phyloP scores from a whole-genome alignment of 805 yeast genomes.

The Nakazawaea sp. region DNA sequence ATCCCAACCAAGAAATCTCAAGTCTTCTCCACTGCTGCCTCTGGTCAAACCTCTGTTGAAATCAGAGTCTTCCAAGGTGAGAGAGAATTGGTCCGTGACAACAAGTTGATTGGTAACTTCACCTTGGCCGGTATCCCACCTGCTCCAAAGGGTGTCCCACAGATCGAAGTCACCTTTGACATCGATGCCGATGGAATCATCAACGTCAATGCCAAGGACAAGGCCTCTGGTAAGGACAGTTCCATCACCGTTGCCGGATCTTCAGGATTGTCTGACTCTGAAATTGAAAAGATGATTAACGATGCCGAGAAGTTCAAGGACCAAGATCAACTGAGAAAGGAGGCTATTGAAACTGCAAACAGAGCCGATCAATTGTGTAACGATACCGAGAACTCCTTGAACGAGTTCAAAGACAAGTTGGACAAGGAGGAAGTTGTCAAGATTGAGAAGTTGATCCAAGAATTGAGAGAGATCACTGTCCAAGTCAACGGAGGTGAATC shows the following conservation, averaged over 20 bases:
- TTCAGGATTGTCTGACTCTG: constrained; percentile 63
- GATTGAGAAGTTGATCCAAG: constrained; percentile 46
- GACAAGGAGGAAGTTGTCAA: constrained; percentile 42
- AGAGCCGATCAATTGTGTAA: constrained; percentile 72
- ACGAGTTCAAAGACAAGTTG: constrained; percentile 62
- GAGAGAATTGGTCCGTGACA: constrained; percentile 96
- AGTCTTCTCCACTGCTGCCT: constrained; percentile 92
- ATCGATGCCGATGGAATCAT: constrained; percentile 93
- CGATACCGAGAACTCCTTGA: constrained; percentile 83
- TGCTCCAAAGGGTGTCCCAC: constrained; percentile 92
- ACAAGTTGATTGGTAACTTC: constrained; percentile 96
- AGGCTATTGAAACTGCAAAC: constrained; percentile 66
- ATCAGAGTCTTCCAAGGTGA: constrained; percentile 99
- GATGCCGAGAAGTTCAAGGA: constrained; percentile 62
- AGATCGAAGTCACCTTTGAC: constrained; percentile 91
- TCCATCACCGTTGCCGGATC: constrained; percentile 69
- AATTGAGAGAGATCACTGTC: constrained; percentile 59
- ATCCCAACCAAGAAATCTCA: constrained; percentile 96
- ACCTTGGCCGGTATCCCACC: constrained; percentile 93
- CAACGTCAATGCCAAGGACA: constrained; percentile 76
- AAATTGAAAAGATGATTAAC: constrained; percentile 52
- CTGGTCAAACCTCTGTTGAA: constrained; percentile 95
- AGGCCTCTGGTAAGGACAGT: constrained; percentile 70
- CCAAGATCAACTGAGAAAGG: constrained; percentile 51
- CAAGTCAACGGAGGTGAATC: constrained; percentile 46